Evolutionary conservation across 495 filamentous ascomycete genomes (phyloP), one percentile per base, ranked within the genome.

Genomic region (Neurospora tetraspora): DNA sequence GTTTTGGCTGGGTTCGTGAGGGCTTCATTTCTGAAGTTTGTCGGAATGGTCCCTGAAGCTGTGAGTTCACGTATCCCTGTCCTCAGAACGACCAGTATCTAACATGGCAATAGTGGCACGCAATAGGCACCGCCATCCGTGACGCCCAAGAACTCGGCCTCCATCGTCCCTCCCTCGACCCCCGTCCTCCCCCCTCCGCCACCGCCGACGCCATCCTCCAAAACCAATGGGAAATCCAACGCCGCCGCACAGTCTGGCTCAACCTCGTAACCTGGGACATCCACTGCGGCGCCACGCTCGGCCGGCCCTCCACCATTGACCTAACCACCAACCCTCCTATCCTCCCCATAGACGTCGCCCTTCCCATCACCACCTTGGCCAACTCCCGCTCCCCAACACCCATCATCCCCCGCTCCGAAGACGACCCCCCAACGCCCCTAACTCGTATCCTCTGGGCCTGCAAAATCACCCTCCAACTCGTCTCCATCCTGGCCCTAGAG

Each of bases 141-240:
- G 89, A 91, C 78, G 89, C 86, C 9, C 88, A 90, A 77, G 88
- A 90, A 73, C 87, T 91, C 70, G 89, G 88, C 34, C 75, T 91
- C 45, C 88, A 90, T 74, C 83, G 84, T 36, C 83, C 88, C 70
- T 76, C 79, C 47, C 76, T 82, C 27, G 80, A 85, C 71, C 81
- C 82, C 20, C 27, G 23, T 16, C 53, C 79, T 82, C 69, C 79
- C 82, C 53, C 75, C 70, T 18, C 70, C 71, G 78, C 83, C 37
- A 80, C 81, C 72, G 78, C 79, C n/a, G 84, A 85, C 70, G 80
- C 81, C 2, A 78, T 80, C 8, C 75, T 87, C 11, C 82, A 85
- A 68, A 86, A 84, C 74, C 81, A 87, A 72, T 89, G 87, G 87
- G 77, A 81, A 59, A 81, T 86, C 14, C 82, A 90, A 75, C 81